Conservation (phyloP, 495 filamentous ascomycete genomes). For the Zalerion maritima region DNA sequence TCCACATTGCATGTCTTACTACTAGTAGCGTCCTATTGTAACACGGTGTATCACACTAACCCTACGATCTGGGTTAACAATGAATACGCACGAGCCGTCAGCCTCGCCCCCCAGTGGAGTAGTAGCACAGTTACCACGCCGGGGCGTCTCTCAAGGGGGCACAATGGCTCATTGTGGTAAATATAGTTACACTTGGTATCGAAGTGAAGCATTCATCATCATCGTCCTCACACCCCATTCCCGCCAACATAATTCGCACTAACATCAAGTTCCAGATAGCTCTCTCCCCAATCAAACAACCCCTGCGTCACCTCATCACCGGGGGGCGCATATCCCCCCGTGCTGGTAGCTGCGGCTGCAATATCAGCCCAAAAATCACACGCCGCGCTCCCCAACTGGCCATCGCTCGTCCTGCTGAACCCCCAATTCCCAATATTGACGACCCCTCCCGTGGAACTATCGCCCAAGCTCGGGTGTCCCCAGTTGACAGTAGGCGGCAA, state of each 20-base stretch:
- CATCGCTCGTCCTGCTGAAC: constrained; percentile 17
- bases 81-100: not conserved
- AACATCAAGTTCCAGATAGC: constrained; percentile 4
- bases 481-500: constrained; percentile 22
- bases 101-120: constrained; percentile 3
- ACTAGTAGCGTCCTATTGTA: too few species aligned
- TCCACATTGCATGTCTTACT: too few species aligned
- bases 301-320: constrained; percentile 11
- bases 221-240: constrained; percentile 1
- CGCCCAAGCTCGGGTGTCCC: constrained; percentile 13
- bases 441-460: constrained; percentile 15
- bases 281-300: constrained; percentile 3
- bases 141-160: constrained; percentile 4
- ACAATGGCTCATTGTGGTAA: constrained; percentile 2
- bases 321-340: constrained; percentile 22
- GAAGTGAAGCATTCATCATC: not conserved
- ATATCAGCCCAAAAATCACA: constrained; percentile 25
- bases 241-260: constrained; percentile 13
- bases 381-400: constrained; percentile 15
- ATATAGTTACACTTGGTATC: constrained; percentile 6
- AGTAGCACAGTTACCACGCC: constrained; percentile 6
- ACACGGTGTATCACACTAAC: too few species aligned
- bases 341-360: constrained; percentile 17
- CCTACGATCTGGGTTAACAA: not conserved
- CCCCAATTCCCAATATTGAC: constrained; percentile 22